These are phyloP conservation scores for Cyberlindnera xishuangbannaensis DNA, from an alignment of 805 yeast species.

Conservation along the genomic window DNA sequence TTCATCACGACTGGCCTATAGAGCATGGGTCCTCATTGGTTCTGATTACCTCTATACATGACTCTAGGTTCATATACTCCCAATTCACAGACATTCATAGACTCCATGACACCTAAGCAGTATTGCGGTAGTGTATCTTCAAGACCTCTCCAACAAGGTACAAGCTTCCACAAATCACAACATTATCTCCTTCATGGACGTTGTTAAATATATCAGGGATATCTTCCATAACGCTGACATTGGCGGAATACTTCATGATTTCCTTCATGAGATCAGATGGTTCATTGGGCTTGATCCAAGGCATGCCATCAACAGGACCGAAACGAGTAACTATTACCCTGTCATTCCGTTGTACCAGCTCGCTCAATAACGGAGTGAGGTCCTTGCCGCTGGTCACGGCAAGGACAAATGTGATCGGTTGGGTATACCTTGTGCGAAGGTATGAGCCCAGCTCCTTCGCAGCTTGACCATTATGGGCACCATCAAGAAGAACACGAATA, in stretches of 20 bases:
- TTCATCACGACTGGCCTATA: too few relatives aligned
- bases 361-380: conserved; percentile 42
- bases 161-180: conserved; percentile 66
- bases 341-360: conserved; percentile 47
- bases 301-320: conserved; percentile 80
- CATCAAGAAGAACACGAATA: conserved; percentile 58
- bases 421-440: conserved; percentile 39
- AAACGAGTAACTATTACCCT: conserved; percentile 58
- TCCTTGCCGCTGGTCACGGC: conserved; percentile 77
- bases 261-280: conserved; percentile 22
- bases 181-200: conserved; percentile 18
- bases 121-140: conserved; percentile 25
- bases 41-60: too few relatives aligned
- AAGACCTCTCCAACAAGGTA: conserved; percentile 59
- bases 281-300: conserved; percentile 68
- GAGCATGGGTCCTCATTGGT: too few relatives aligned
- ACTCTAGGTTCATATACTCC: too few relatives aligned
- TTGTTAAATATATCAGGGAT: conserved; percentile 24
- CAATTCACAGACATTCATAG: too few relatives aligned
- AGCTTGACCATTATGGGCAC: conserved; percentile 89
- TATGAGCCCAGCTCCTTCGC: conserved; percentile 53
- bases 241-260: conserved; percentile 23
- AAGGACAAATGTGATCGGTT: conserved; percentile 46
- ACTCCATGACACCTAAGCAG: too few relatives aligned
- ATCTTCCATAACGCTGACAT: conserved; percentile 24